Percentiles rank a stretch among this genome's conserved stretches.
Evolutionary conservation across 106 monocot genomes (phyloP).

Genomic region (Ottelia alismoides): DNA sequence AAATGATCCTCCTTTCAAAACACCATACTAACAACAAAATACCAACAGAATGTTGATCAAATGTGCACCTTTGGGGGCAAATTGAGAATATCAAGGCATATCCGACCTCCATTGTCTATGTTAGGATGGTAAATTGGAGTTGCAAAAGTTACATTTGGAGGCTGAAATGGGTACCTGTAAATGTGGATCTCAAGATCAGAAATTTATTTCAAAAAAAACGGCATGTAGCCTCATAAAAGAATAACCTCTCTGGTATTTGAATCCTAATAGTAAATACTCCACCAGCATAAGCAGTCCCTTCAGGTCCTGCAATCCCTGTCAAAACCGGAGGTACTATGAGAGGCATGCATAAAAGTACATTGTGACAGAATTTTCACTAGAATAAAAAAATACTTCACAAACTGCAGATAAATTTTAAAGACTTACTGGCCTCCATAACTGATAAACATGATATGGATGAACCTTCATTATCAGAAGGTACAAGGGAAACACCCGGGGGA

Average conservation of each 20-base stretch:
- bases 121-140: conserved; percentile 98
- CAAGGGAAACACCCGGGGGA: conserved; percentile 64
- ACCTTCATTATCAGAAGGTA: conserved; percentile 21
- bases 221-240: neutral
- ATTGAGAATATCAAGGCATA: conserved; percentile 97
- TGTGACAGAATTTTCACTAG: neutral
- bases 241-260: conserved; percentile 85
- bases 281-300: conserved; percentile 61
- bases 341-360: neutral
- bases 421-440: conserved; percentile 69
- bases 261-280: conserved; percentile 65
- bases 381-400: neutral
- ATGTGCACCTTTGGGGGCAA: conserved; percentile 83
- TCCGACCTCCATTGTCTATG: conserved; percentile 90
- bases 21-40: too few species aligned
- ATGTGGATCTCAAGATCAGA: neutral
- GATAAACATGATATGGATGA: conserved; percentile 30
- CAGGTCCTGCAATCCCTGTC: conserved; percentile 81
- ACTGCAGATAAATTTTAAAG: neutral
- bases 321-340: too few species aligned
- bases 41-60: neutral
- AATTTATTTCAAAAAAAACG: neutral
- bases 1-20: too few species aligned
- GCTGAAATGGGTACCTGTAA: conserved; percentile 83
- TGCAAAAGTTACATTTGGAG: conserved; percentile 76